A percentile compares a stretch with the other conserved stretches of the same genome.
Evolutionary conservation across 208 protist species (phyloP).

Genomic region (Leishmania guyanensis): DNA sequence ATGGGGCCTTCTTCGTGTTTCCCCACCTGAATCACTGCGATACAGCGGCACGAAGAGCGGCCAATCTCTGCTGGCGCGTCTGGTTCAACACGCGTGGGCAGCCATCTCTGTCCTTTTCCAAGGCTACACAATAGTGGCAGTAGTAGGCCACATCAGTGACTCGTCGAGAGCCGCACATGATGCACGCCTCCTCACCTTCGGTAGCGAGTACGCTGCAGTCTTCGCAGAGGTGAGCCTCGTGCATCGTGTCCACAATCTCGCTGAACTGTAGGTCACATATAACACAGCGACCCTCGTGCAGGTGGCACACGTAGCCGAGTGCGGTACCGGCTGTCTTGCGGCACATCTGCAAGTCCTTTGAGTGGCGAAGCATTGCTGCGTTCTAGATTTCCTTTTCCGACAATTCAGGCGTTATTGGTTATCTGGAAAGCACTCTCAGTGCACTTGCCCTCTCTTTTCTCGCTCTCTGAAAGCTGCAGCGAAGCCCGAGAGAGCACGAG

Average conservation of each 20-base stretch:
- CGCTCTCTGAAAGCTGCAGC: neutral
- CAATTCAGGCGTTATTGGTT: neutral
- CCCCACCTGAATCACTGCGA: conserved; percentile 16
- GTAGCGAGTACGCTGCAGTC: conserved; percentile 77
- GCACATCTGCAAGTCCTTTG: conserved; percentile 90
- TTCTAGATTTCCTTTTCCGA: neutral
- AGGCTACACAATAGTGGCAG: conserved; percentile 80
- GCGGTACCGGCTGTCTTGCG: conserved; percentile 72
- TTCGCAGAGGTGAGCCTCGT: conserved; percentile 81
- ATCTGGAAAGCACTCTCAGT: neutral
- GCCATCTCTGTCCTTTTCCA: conserved; percentile 91
- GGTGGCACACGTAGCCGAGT: conserved; percentile 80
- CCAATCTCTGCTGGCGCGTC: conserved; percentile 70
- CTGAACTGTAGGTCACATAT: conserved; percentile 89
- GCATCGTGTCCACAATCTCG: conserved; percentile 75
- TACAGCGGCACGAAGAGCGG: conserved; percentile 36
- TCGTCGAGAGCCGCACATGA: conserved; percentile 74
- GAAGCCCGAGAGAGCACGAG: neutral
- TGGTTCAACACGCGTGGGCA: conserved; percentile 87
- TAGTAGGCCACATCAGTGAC: conserved; percentile 88
- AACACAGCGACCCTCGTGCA: conserved; percentile 89
- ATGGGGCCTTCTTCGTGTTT: neutral
- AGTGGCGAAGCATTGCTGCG: conserved; percentile 74
- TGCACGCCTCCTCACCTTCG: conserved; percentile 80
- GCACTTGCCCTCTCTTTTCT: neutral